Base-by-base conservation (phyloP, 768 basidiomycete species). In the Suillus subalutaceus region DNA sequence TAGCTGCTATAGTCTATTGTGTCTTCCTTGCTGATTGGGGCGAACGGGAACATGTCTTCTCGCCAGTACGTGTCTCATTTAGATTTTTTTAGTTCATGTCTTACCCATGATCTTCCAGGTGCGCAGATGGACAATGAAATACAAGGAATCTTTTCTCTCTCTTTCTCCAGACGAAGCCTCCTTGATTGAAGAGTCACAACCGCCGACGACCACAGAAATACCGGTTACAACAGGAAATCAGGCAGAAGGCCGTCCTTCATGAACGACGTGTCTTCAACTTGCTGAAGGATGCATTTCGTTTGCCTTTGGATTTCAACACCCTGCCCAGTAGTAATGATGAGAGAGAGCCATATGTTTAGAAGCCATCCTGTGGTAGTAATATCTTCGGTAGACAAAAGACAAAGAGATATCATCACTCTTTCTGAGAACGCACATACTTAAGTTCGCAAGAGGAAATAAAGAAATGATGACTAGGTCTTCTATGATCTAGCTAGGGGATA, bases 1-100 rank as follows among this genome's bases (percentile, higher is more conserved):
- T 68, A 91, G 89, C 79, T 30, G 77, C 83, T n/a, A 72, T 80
- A 18, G 46, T 86, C 4, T 91, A 91, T 67, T 82, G 82, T 3
- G 78, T 88, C 26, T 88, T 91, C 72, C 75, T 88, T 64, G 84
- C 85, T 61, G 88, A 91, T 73, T 91, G 86, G 74, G 90, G 90
- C 4, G 86, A 89, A n/a, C 79, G 81, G 57, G 90, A 91, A 30
- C 89, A 91, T 73, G 86, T 90, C 35, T 91, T 90, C 74, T 84
- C 83, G 74, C 86, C 88, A 30, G 89, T 90, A 68, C 73, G 87
- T 81, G 41, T 66, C 50, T 53, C 62, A 53, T 38, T 52, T 44
- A n/a, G 20, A 2, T 18, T 55, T 37, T 48, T 41, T 58, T 26
- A 3, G 18, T 59, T 40, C 58, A 16, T 20, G 55, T 63, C 59